Evolutionary conservation across 257 asterid genomes (phyloP).

Genomic region (Pogostemon cablin): DNA sequence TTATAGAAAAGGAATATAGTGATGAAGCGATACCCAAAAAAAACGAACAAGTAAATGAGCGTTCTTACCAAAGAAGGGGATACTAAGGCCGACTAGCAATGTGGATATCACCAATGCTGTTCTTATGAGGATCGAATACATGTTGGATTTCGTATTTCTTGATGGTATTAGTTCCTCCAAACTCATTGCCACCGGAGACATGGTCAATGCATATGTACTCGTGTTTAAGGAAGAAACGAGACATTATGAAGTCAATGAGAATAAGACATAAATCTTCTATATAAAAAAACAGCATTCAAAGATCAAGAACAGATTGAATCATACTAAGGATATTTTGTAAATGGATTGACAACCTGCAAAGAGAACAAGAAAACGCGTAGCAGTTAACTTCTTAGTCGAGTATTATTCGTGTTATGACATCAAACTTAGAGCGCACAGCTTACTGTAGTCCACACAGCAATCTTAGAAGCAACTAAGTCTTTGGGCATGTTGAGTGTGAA

Average conservation of each 20-base stretch:
- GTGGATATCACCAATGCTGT: slow-evolving; percentile 81
- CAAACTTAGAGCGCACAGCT: neutral
- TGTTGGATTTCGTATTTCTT: slow-evolving; percentile 43
- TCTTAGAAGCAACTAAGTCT: slow-evolving; percentile 70
- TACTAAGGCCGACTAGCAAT: slow-evolving; percentile 66
- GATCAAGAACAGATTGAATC: slow-evolving; percentile 14
- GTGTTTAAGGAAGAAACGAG: slow-evolving; percentile 46
- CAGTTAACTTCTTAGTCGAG: neutral
- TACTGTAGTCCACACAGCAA: slow-evolving; percentile 97
- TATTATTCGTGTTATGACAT: neutral
- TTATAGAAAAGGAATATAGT: neutral
- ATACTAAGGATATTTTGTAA: slow-evolving; percentile 86
- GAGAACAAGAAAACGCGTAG: slow-evolving; percentile 26
- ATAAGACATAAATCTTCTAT: too few relatives aligned
- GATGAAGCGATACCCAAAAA: neutral
- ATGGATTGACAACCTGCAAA: slow-evolving; percentile 93
- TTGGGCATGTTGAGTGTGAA: slow-evolving; percentile 93
- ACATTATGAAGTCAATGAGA: too few relatives aligned
- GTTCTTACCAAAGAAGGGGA: slow-evolving; percentile 86
- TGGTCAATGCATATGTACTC: slow-evolving; percentile 77
- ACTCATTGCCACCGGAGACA: slow-evolving; percentile 92
- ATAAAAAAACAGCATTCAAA: too few relatives aligned
- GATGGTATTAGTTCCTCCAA: slow-evolving; percentile 87
- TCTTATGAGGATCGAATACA: slow-evolving; percentile 68
- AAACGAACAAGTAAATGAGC: neutral